Evolutionary conservation across 108 stramenopile genomes (phyloP).

Genomic region (Skeletonema tropicum): DNA sequence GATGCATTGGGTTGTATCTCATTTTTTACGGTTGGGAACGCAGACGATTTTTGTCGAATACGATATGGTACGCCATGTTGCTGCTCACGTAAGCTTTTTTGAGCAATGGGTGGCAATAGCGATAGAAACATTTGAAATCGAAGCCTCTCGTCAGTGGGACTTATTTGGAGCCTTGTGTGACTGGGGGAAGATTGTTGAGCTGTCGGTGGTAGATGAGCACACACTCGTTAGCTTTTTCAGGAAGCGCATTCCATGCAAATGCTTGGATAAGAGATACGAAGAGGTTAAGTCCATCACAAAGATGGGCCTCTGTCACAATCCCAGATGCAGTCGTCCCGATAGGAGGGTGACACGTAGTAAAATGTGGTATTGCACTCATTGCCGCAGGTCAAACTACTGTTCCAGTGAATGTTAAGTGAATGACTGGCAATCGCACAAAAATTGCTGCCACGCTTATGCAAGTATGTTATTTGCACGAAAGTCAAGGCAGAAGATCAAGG

Average conservation of each 20-base stretch:
- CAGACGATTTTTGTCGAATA: too few relatives aligned
- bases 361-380: background rate
- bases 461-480: too few relatives aligned
- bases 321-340: background rate
- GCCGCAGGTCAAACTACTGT: background rate
- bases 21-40: background rate
- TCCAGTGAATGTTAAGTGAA: background rate
- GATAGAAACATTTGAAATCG: background rate
- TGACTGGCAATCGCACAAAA: background rate
- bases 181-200: background rate
- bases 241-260: too few relatives aligned
- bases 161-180: background rate
- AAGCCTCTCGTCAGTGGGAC: background rate
- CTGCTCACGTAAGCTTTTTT: background rate
- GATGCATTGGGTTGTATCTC: background rate
- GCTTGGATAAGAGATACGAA: background rate
- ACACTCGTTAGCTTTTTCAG: background rate
- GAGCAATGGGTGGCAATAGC: background rate
- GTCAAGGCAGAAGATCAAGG: too few relatives aligned
- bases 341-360: background rate
- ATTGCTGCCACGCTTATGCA: too few relatives aligned
- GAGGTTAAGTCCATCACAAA: background rate
- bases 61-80: background rate
- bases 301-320: background rate
- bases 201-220: background rate